These are phyloP conservation scores for Stropharia rugosoannulata DNA, from an alignment of 768 basidiomycete species.

Conservation along the genomic window DNA sequence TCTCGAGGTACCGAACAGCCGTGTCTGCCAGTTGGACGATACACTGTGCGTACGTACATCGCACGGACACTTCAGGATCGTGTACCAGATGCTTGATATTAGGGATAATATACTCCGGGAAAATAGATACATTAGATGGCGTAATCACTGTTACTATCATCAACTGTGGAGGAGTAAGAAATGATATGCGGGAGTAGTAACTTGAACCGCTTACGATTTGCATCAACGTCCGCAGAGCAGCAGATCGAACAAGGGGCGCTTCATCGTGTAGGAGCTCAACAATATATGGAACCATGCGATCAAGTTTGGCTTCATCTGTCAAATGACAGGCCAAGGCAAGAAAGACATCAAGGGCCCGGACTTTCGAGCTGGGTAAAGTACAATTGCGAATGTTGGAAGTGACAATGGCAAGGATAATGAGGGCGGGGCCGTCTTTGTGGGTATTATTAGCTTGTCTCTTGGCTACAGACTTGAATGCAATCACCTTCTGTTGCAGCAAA, in stretches of 20 bases:
- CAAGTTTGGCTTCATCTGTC: constrained; percentile 93
- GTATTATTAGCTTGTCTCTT: not conserved
- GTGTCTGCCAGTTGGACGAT: constrained; percentile 85
- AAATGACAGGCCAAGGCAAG: constrained; percentile 78
- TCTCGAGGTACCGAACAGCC: constrained; percentile 86
- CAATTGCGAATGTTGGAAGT: constrained; percentile 91
- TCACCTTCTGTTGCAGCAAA: constrained; percentile 65
- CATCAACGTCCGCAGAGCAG: constrained; percentile 74
- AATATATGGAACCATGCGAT: constrained; percentile 89
- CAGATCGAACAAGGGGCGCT: constrained; percentile 75
- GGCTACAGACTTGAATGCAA: not conserved
- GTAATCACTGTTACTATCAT: constrained; percentile 74
- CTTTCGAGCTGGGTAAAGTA: constrained; percentile 78
- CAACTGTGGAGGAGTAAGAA: constrained; percentile 20
- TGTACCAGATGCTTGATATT: constrained; percentile 80
- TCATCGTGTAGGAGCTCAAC: constrained; percentile 90
- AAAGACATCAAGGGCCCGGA: constrained; percentile 83
- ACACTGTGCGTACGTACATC: constrained; percentile 79
- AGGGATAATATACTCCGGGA: constrained; percentile 95
- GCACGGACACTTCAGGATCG: constrained; percentile 84
- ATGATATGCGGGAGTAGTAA: not conserved
- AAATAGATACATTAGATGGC: constrained; percentile 81
- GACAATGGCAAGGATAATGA: constrained; percentile 84
- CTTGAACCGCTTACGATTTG: constrained; percentile 63
- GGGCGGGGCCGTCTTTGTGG: constrained; percentile 78